Evolutionary conservation across 1,284 basidiomycete genomes (phyloP).

Genomic region (Apiotrichum akiyoshidainum): DNA sequence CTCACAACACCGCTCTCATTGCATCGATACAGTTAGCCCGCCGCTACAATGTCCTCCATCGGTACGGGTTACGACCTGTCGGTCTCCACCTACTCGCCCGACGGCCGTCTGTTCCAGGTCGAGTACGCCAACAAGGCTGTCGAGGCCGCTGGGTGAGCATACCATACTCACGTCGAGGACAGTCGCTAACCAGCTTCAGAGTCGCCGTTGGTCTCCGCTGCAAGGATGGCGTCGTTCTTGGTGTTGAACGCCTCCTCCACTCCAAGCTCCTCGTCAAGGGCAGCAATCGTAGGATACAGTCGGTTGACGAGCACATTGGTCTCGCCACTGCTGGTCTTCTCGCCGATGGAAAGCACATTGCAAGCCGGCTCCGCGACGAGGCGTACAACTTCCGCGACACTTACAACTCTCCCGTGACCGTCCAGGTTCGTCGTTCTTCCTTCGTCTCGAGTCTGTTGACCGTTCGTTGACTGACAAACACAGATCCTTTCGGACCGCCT

Average conservation of each 20-base stretch:
- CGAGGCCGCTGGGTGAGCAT: conserved; percentile 84
- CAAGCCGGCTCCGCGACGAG: conserved; percentile 81
- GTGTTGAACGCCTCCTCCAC: conserved; percentile 96
- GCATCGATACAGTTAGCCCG: not conserved
- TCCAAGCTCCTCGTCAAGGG: conserved; percentile 94
- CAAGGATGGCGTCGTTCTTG: conserved; percentile 89
- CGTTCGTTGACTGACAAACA: not conserved
- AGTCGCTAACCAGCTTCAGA: conserved; percentile 52
- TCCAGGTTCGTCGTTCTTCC: conserved; percentile 62
- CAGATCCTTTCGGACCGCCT: conserved; percentile 68
- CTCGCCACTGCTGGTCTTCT: conserved; percentile 88
- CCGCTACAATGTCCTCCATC: conserved; percentile 78
- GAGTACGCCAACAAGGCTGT: conserved; percentile 99
- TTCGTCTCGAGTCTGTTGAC: too few relatives aligned
- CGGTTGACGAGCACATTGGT: conserved; percentile 88
- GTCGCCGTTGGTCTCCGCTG: conserved; percentile 87
- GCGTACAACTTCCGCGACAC: conserved; percentile 70
- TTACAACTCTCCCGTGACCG: conserved; percentile 71
- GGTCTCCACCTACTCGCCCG: conserved; percentile 96
- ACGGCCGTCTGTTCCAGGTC: conserved; percentile 98
- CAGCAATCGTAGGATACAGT: conserved; percentile 88
- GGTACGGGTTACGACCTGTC: conserved; percentile 98
- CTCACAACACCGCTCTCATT: not conserved
- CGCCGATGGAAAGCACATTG: conserved; percentile 89
- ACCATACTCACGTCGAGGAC: not conserved